Evolutionary conservation across 768 basidiomycete species (phyloP).

Genomic region (Melanogaster broomeanus): DNA sequence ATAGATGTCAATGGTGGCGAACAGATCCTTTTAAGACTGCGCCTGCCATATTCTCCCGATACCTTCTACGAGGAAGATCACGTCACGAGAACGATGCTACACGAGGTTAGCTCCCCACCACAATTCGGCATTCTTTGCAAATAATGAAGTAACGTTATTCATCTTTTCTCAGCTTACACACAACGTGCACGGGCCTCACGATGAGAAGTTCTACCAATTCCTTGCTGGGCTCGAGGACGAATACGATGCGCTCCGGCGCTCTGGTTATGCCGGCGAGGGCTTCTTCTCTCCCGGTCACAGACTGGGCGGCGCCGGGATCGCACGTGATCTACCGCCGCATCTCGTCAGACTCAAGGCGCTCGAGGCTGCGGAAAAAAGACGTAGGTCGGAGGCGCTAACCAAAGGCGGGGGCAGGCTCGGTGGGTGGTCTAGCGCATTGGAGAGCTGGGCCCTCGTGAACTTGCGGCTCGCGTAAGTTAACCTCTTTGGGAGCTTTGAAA

Average conservation of each 20-base stretch:
- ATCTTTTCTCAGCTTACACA: slow-evolving; percentile 69
- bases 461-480: slow-evolving; percentile 56
- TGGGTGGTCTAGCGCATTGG: slow-evolving; percentile 41
- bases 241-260: slow-evolving; percentile 73
- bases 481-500: slow-evolving; percentile 36
- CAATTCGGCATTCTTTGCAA: too few relatives aligned
- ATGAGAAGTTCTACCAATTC: slow-evolving; percentile 79
- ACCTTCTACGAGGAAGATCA: slow-evolving; percentile 77
- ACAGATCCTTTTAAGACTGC: slow-evolving; percentile 81
- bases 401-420: slow-evolving; percentile 63
- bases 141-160: too few relatives aligned
- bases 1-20: slow-evolving; percentile 77
- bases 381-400: slow-evolving; percentile 43
- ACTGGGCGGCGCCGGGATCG: slow-evolving; percentile 72
- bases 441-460: slow-evolving; percentile 62
- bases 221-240: slow-evolving; percentile 79
- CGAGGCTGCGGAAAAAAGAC: slow-evolving; percentile 78
- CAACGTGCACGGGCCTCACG: slow-evolving; percentile 87
- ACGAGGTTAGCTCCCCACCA: slow-evolving; percentile 58
- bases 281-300: slow-evolving; percentile 78
- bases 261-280: slow-evolving; percentile 89
- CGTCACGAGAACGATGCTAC: slow-evolving; percentile 83
- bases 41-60: slow-evolving; percentile 66
- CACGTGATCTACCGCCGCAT: slow-evolving; percentile 68
- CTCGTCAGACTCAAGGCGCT: slow-evolving; percentile 67